Evolutionary conservation across 805 yeast genomes (phyloP).

Genomic region (Candida insectorum): DNA sequence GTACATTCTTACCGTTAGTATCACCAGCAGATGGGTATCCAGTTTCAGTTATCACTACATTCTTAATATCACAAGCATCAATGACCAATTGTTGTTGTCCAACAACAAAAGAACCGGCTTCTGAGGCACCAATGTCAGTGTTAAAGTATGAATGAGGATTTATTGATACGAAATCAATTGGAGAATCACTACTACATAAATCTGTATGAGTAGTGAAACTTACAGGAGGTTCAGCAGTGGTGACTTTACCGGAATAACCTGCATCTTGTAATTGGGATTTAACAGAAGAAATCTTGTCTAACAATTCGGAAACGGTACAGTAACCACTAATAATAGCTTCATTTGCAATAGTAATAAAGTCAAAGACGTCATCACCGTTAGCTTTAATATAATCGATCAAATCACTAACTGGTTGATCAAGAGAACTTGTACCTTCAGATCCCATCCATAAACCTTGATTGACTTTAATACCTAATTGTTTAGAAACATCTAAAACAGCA

Average conservation of each 20-base stretch:
- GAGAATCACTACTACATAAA: conserved; percentile 61
- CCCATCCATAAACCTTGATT: conserved; percentile 88
- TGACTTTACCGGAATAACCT: conserved; percentile 73
- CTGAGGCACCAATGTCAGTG: conserved; percentile 51
- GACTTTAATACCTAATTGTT: conserved; percentile 58
- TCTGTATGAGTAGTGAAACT: conserved; percentile 58
- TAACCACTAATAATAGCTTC: conserved; percentile 74
- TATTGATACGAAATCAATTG: conserved; percentile 78
- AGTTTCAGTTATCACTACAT: conserved; percentile 73
- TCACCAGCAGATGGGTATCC: conserved; percentile 83
- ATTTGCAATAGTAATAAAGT: conserved; percentile 78
- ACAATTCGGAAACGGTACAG: conserved; percentile 58
- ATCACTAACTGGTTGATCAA: conserved; percentile 55
- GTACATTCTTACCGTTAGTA: conserved; percentile 70
- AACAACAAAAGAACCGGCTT: conserved; percentile 68
- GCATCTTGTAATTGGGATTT: conserved; percentile 55
- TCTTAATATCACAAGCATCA: conserved; percentile 52
- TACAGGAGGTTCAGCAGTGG: conserved; percentile 91
- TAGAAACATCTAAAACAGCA: conserved; percentile 62
- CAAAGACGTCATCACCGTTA: conserved; percentile 70
- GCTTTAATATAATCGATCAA: conserved; percentile 48
- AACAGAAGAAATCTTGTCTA: conserved; percentile 61
- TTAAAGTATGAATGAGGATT: conserved; percentile 88
- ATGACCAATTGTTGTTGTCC: conserved; percentile 58
- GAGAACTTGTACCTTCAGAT: conserved; percentile 61